A percentile compares a stretch with the other conserved stretches of the same genome.
These are phyloP conservation scores for Rubus idaeus DNA, from an alignment of 306 rosid genomes.

Conservation along the genomic window DNA sequence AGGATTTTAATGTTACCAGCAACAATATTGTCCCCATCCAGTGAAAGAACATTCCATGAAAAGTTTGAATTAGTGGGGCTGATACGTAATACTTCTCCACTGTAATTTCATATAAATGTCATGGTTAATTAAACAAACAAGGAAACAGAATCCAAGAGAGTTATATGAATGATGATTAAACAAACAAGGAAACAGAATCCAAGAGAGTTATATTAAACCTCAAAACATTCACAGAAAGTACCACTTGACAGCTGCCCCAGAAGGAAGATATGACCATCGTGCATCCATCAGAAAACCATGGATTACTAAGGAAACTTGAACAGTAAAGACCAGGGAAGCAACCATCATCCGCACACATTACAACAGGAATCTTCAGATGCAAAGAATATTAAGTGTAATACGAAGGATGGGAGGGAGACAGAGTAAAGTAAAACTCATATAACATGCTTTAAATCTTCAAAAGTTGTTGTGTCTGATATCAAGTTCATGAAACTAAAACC, in stretches of 20 bases:
- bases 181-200: conserved; percentile 2
- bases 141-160: conserved; percentile 2
- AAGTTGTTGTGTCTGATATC: neutral
- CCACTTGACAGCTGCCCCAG: conserved; percentile 72
- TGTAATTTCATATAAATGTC: conserved; percentile 36
- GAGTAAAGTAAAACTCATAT: neutral
- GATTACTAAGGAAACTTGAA: conserved; percentile 44
- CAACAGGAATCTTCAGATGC: conserved; percentile 69
- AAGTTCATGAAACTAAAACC: neutral
- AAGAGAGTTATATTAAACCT: conserved; percentile 46
- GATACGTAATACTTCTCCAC: conserved; percentile 66
- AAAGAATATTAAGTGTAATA: neutral
- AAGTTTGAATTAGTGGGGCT: conserved; percentile 65
- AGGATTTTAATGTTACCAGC: conserved; percentile 65
- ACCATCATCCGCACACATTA: conserved; percentile 65
- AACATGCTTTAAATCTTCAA: neutral
- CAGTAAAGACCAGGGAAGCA: conserved; percentile 84
- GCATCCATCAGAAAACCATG: conserved; percentile 81
- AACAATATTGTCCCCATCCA: conserved; percentile 79
- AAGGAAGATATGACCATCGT: conserved; percentile 65
- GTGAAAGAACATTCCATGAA: conserved; percentile 75
- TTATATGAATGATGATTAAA: conserved; percentile 21
- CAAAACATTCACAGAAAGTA: conserved; percentile 75
- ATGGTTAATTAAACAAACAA: conserved; percentile 18
- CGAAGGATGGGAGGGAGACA: neutral